Percentiles rank a stretch among this genome's conserved stretches.
Conservation (phyloP, 805 yeast species). For the Saccharomycopsis vini region DNA sequence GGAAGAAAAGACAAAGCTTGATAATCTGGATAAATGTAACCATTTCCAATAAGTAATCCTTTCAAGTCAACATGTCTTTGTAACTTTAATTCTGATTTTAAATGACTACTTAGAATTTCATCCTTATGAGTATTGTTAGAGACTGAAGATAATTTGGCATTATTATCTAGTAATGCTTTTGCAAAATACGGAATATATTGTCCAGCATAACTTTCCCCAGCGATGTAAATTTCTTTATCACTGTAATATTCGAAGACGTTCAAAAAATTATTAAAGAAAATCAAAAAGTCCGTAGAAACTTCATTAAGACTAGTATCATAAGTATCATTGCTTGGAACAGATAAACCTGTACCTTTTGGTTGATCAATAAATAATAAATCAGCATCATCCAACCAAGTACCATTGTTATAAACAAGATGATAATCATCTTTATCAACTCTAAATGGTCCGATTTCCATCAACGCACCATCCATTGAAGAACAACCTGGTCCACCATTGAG, state of each 20-base stretch:
- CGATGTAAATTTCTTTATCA: slow-evolving; percentile 48
- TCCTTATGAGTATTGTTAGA: not conserved
- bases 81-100: not conserved
- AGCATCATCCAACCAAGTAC: slow-evolving; percentile 61
- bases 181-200: slow-evolving; percentile 75
- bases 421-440: slow-evolving; percentile 35
- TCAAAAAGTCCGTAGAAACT: not conserved
- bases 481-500: slow-evolving; percentile 87
- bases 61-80: slow-evolving; percentile 27
- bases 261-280: slow-evolving; percentile 49
- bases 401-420: slow-evolving; percentile 40
- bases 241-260: slow-evolving; percentile 51
- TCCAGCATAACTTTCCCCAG: slow-evolving; percentile 86
- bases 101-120: too few species aligned
- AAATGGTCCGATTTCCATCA: slow-evolving; percentile 74
- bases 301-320: slow-evolving; percentile 22
- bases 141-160: not conserved
- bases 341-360: slow-evolving; percentile 70
- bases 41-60: slow-evolving; percentile 65
- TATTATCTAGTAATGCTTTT: slow-evolving; percentile 29
- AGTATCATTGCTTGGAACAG: slow-evolving; percentile 34
- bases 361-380: slow-evolving; percentile 69
- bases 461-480: slow-evolving; percentile 77
- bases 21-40: slow-evolving; percentile 67
- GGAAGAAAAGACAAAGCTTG: slow-evolving; percentile 66